Evolutionary conservation across 108 stramenopile species (phyloP).

Genomic region (Stephanodiscus triporus): DNA sequence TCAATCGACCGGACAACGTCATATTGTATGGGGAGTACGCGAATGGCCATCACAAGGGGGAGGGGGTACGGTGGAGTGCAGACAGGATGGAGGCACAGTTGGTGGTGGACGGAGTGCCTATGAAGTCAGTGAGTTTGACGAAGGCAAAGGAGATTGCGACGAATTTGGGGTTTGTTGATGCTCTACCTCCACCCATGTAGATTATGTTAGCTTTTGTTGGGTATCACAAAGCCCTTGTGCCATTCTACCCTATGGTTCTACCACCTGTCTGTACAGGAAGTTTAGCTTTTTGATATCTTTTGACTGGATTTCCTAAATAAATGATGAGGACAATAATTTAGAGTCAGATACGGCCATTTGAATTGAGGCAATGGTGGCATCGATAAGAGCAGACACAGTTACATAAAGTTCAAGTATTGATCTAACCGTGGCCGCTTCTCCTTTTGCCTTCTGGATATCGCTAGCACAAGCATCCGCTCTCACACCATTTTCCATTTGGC

Average conservation of each 20-base stretch:
- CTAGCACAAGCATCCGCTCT: too few relatives aligned
- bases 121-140: conserved; percentile 26
- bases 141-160: conserved; percentile 22
- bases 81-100: conserved; percentile 42
- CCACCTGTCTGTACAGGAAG: background rate
- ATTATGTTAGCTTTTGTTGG: background rate
- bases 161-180: conserved; percentile 37
- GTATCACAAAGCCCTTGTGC: background rate
- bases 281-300: background rate
- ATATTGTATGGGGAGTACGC: conserved; percentile 41
- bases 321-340: background rate
- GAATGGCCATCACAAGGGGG: conserved; percentile 41
- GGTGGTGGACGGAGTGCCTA: conserved; percentile 41
- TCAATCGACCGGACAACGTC: conserved; percentile 42
- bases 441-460: too few relatives aligned
- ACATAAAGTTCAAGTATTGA: too few relatives aligned
- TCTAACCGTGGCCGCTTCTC: too few relatives aligned
- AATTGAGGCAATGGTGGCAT: too few relatives aligned
- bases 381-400: background rate
- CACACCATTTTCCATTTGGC: too few relatives aligned
- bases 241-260: background rate
- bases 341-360: too few relatives aligned
- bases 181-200: conserved; percentile 17
- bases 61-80: conserved; percentile 43
- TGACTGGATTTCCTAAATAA: background rate